Evolutionary conservation across 306 rosid species (phyloP).

Genomic region (Inga oerstediana): DNA sequence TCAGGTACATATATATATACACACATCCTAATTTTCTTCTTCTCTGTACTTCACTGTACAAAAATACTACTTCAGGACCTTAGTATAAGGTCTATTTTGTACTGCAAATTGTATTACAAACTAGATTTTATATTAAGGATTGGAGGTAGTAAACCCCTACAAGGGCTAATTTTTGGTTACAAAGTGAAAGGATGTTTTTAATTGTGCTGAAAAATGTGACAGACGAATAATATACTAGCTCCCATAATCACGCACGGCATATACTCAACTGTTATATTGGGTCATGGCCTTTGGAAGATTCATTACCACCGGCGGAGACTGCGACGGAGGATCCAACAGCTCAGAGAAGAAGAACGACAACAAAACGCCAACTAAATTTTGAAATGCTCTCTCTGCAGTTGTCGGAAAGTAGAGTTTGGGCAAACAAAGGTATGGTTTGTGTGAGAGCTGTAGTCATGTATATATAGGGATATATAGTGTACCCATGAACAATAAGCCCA

Average conservation of each 20-base stretch:
- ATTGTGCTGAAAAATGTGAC: conserved; percentile 44
- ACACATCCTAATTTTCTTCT: background rate
- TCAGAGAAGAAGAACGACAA: conserved; percentile 62
- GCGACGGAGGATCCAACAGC: conserved; percentile 77
- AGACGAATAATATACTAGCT: conserved; percentile 90
- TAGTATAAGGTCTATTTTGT: too few species aligned
- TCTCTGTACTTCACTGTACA: background rate
- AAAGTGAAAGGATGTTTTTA: background rate
- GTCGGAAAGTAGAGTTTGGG: conserved; percentile 3
- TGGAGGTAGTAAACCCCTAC: too few species aligned
- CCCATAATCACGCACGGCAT: conserved; percentile 96
- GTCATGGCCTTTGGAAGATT: conserved; percentile 98
- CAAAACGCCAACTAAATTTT: conserved; percentile 42
- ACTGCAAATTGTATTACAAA: too few species aligned
- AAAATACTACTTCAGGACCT: background rate
- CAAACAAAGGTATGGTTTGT: conserved; percentile 42
- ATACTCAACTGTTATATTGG: conserved; percentile 88
- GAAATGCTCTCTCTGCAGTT: conserved; percentile 15
- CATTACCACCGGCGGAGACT: conserved; percentile 81
- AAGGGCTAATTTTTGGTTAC: background rate
- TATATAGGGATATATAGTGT: conserved; percentile 23
- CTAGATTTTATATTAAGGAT: too few species aligned
- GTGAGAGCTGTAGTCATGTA: conserved; percentile 42
- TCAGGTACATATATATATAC: conserved; percentile 48
- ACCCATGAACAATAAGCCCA: conserved; percentile 18